Evolutionary conservation across 2,329 filamentous ascomycete genomes (phyloP), one percentile per base, ranked within the genome.

Genomic region (Xylariales sp.): DNA sequence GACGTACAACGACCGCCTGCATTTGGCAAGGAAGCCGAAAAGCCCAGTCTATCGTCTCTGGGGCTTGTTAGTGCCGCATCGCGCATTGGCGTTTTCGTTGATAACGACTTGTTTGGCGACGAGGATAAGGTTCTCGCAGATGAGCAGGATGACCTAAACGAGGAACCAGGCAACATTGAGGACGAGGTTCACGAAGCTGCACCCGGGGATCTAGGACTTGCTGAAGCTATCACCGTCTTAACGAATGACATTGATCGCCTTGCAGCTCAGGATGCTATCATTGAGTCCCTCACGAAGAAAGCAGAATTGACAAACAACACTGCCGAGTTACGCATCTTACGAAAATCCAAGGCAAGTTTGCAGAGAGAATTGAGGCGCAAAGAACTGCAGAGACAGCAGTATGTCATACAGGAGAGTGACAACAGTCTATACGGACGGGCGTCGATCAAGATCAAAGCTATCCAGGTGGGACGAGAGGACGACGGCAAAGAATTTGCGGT

Each of bases 251-350:
- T 98, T 47, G 89, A 96, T 54, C 87, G 89, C 50, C 73, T 98
- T 14, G 76, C 78, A 8, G 82, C 89, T 3, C 93, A 98, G 63
- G 88, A 96, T 52, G 84, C 86, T 2, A 87, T 98, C 14, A 81
- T 98, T 14, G 88, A 96, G 53, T 94, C 91, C 1, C 68, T 98
- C 44, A 93, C 88, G 3, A 81, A 86, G 43, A 98, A 98, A 64
- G 93, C 94, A 1, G 93, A 98, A 60, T 70, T 98, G 39, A 98
- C 93, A 2, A 98, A 98, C 60, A 98, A 98, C 58, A 89, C 85
- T 11, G 88, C 91, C 2, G 93, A 98, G 61, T 63, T 98, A 39
- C 79, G 93, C 24, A 97, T 98, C 47, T 64, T 98, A 38, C 82
- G 85, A 41, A 98, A 98, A 62, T 96, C 89, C 1, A 95, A 93